Conservation (phyloP, 768 basidiomycete genomes). For the Tricholoma sp. region DNA sequence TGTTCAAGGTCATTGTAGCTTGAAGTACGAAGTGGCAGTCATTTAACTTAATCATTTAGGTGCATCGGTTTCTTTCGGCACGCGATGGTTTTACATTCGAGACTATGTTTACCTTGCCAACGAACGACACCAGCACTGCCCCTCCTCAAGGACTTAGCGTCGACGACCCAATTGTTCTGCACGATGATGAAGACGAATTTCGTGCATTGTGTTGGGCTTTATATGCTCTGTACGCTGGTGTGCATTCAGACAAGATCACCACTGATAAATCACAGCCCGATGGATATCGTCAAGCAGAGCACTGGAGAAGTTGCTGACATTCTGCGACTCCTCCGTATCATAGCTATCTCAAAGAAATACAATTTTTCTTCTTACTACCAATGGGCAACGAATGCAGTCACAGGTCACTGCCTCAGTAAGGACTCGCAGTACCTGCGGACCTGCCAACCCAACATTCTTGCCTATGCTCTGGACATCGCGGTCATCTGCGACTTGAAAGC, state of each 20-base stretch:
- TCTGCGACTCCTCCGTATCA: slow-evolving; percentile 5
- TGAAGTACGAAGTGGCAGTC: background rate
- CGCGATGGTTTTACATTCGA: slow-evolving; percentile 10
- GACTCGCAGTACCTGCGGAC: background rate
- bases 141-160: slow-evolving; percentile 4
- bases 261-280: background rate
- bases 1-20: slow-evolving; percentile 12
- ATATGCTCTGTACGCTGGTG: slow-evolving; percentile 12
- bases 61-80: slow-evolving; percentile 10
- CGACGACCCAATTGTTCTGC: slow-evolving; percentile 10
- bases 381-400: background rate
- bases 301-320: background rate
- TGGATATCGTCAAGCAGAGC: background rate
- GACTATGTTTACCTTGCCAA: slow-evolving; percentile 10
- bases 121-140: background rate
- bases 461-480: background rate
- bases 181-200: slow-evolving; percentile 11
- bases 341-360: slow-evolving; percentile 9
- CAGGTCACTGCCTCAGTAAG: background rate
- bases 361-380: background rate
- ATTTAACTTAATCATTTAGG: background rate
- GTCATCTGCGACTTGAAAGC: background rate
- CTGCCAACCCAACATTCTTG: background rate
- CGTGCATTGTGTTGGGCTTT: slow-evolving; percentile 15
- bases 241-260: too few relatives aligned